Evolutionary conservation across 257 asterid species (phyloP), one percentile per base, ranked within the genome.

Genomic region (Solanum sparsipilum): DNA sequence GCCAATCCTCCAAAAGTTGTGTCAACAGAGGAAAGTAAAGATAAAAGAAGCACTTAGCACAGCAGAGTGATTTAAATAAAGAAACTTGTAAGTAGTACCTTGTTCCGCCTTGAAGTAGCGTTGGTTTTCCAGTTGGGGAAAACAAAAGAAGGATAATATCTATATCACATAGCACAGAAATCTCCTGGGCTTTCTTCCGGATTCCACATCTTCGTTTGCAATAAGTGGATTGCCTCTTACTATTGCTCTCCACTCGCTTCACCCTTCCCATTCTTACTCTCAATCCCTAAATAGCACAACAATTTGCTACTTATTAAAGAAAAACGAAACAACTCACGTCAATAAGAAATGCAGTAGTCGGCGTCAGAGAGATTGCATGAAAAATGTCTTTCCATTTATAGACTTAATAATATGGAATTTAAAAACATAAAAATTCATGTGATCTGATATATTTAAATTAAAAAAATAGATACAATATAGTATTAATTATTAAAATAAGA

Each of bases 111-210:
- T 93, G 91, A 72, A 95, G 94, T 27, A 94, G 88, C 2, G 98
- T 91, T 11, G 98, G 96, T 88, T 96, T 96, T 63, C 99, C 98
- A 20, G 91, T 91, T 12, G 98, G 99, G 81, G 99, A 94, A 90
- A 96, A 94, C 98, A 95, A 94, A 23, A 96, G 92, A n/a, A 96
- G 96, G 74, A 94, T 86, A 90, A 96, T 94, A 70, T 95, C 94
- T 20, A 95, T 91, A 90, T 95, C 99, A 71, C 98, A 95, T 87
- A 96, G 86, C 25, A 96, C 96, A 0, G 98, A 96, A 41, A 96
- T 92, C 89, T 96, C 98, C 27, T 94, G 94, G 31, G 98, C 98
- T 75, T 96, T 96, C 87, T 95, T 96, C 91, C 93, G 90, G 48
- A 96, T 94, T 79, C 99, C 98, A 44, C 94, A 91, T 89, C 96